Percentiles rank a stretch among this genome's conserved stretches.
Evolutionary conservation across 768 basidiomycete species (phyloP).

Genomic region (Fomitopsis pulvina): DNA sequence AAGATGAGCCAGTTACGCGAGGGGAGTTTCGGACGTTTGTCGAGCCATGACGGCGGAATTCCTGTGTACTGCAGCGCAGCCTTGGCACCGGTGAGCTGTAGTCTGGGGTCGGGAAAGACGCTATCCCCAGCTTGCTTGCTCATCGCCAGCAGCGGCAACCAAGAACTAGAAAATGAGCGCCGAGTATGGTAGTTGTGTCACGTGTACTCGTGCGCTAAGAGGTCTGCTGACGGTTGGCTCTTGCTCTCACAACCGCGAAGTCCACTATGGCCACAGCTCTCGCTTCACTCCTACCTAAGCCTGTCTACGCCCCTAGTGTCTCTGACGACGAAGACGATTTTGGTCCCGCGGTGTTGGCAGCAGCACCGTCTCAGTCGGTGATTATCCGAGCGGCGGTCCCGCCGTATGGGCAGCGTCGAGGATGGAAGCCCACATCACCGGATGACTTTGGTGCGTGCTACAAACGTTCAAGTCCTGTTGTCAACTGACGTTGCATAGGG

Average conservation of each 20-base stretch:
- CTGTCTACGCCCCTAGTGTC: constrained; percentile 43
- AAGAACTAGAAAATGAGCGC: neutral
- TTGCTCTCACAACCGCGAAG: too few species aligned
- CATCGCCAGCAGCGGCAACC: constrained; percentile 12
- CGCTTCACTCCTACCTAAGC: constrained; percentile 66
- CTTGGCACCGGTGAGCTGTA: constrained; percentile 46
- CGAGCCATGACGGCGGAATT: constrained; percentile 68
- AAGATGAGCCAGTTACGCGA: constrained; percentile 96
- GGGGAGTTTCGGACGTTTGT: constrained; percentile 80
- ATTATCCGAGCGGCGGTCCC: constrained; percentile 55
- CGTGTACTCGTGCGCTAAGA: too few species aligned
- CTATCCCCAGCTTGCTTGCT: constrained; percentile 19
- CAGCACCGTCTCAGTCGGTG: constrained; percentile 31
- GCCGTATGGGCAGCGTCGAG: constrained; percentile 77
- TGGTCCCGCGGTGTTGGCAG: constrained; percentile 22
- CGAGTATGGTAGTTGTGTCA: too few species aligned
- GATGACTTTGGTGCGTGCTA: constrained; percentile 73
- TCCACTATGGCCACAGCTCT: constrained; percentile 55
- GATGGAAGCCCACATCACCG: constrained; percentile 79
- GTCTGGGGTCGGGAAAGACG: constrained; percentile 11
- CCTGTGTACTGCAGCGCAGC: constrained; percentile 62
- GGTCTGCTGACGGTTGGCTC: too few species aligned
- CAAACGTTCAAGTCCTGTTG: constrained; percentile 6
- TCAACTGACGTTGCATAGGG: constrained; percentile 31
- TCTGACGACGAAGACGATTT: constrained; percentile 64